Conservation (phyloP, 2,329 filamentous ascomycete genomes). For the Coleophoma cylindrospora region DNA sequence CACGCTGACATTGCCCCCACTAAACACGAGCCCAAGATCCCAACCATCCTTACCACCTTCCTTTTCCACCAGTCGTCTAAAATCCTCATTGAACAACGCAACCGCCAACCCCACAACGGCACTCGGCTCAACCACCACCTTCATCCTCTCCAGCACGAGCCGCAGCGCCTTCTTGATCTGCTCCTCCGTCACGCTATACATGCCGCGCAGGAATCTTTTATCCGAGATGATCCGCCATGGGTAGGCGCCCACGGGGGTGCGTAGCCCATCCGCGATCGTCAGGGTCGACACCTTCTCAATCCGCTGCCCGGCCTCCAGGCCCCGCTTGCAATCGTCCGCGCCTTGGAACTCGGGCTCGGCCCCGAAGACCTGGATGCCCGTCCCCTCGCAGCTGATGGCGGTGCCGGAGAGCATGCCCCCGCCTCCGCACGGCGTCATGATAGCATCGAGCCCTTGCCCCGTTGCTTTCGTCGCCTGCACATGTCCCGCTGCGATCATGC, state of each 20-base stretch:
- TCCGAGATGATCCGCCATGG: slow-evolving; percentile 78
- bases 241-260: slow-evolving; percentile 72
- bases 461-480: slow-evolving; percentile 13
- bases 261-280: slow-evolving; percentile 84
- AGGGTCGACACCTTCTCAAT: slow-evolving; percentile 66
- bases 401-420: slow-evolving; percentile 84
- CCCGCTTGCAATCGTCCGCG: slow-evolving; percentile 75
- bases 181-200: slow-evolving; percentile 73
- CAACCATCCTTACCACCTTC: slow-evolving; percentile 71
- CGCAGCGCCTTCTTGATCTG: slow-evolving; percentile 75
- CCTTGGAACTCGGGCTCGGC: slow-evolving; percentile 80
- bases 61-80: slow-evolving; percentile 61
- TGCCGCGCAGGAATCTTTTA: slow-evolving; percentile 59
- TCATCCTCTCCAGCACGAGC: slow-evolving; percentile 80
- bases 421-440: slow-evolving; percentile 81
- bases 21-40: slow-evolving; percentile 59
- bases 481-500: slow-evolving; percentile 37
- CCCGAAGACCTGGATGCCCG: slow-evolving; percentile 73
- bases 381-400: slow-evolving; percentile 69
- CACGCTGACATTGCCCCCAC: slow-evolving; percentile 54
- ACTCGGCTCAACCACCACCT: slow-evolving; percentile 87
- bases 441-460: slow-evolving; percentile 50
- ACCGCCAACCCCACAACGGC: slow-evolving; percentile 80
- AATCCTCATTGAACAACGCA: slow-evolving; percentile 80
- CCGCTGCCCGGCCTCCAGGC: slow-evolving; percentile 58